phyloP scores from a whole-genome alignment of 1,139 yeast genomes.

The Debaryomyces coudertii region DNA sequence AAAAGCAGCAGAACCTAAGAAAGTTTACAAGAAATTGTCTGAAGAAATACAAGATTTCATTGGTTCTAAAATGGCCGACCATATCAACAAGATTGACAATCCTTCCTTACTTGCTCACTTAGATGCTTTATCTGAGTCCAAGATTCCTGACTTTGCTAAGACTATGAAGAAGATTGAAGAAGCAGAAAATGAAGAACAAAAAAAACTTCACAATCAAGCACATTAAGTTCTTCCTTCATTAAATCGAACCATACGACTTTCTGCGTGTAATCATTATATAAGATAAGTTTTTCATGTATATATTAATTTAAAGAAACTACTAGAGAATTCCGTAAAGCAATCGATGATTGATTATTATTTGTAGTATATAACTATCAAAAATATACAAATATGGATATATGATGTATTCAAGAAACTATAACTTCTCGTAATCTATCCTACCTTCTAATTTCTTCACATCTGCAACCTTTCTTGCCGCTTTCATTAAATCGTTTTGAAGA shows the following conservation, averaged over 20 bases:
- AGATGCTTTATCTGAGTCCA: conserved; percentile 39
- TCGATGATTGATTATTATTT: conserved; percentile 5
- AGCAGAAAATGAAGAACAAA: background rate
- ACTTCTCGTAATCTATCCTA: conserved; percentile 88
- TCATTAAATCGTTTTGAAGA: conserved; percentile 91
- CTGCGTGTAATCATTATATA: background rate
- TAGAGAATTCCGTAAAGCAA: background rate
- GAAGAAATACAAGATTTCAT: conserved; percentile 70
- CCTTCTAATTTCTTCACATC: conserved; percentile 98
- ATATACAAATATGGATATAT: background rate
- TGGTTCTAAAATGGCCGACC: conserved; percentile 68
- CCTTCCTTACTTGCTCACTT: conserved; percentile 44
- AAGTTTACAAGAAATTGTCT: conserved; percentile 54
- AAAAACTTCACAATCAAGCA: conserved; percentile 3
- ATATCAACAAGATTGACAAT: conserved; percentile 45
- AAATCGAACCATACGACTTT: background rate
- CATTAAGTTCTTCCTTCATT: background rate
- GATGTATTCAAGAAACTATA: conserved; percentile 38
- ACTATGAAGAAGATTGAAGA: conserved; percentile 27
- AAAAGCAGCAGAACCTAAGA: conserved; percentile 50
- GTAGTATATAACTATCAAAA: conserved; percentile 1
- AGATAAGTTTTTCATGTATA: conserved; percentile 9
- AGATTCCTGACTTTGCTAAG: conserved; percentile 35
- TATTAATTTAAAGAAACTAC: conserved; percentile 6
- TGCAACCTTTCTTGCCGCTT: conserved; percentile 96